These are phyloP conservation scores for Aspergillus sparsus DNA, from an alignment of 495 filamentous ascomycete species.

Conservation along the genomic window DNA sequence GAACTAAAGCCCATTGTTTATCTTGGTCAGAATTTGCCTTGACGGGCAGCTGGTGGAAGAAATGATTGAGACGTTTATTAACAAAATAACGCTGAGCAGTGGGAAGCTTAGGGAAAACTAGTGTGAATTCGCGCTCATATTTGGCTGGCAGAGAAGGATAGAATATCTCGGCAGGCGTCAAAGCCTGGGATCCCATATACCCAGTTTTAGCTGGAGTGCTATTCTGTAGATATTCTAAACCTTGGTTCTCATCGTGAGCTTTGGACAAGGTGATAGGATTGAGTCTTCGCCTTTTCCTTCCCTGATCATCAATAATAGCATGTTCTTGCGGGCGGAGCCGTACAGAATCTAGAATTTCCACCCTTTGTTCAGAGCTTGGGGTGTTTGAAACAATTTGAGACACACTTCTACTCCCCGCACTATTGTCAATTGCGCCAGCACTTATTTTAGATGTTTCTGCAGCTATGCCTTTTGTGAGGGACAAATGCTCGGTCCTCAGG, in stretches of 20 bases:
- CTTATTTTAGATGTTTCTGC: not conserved
- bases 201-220: constrained; percentile 15
- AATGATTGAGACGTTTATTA: constrained; percentile 29
- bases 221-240: not conserved
- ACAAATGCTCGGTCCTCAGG: not conserved
- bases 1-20: constrained; percentile 28
- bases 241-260: not conserved
- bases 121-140: constrained; percentile 22
- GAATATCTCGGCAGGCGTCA: constrained; percentile 27
- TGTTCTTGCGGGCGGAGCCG: constrained; percentile 28
- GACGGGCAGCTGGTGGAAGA: constrained; percentile 26
- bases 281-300: constrained; percentile 45
- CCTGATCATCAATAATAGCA: constrained; percentile 35
- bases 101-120: constrained; percentile 24
- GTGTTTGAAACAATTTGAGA: not conserved
- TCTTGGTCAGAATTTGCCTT: constrained; percentile 14
- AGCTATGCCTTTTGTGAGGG: not conserved
- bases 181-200: constrained; percentile 35
- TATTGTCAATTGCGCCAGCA: not conserved
- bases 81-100: constrained; percentile 29
- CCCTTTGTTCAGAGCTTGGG: not conserved
- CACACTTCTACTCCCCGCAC: not conserved
- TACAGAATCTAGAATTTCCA: not conserved
- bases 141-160: constrained; percentile 23
- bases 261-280: constrained; percentile 20